Conservation (phyloP, 2,329 filamentous ascomycete genomes). For the Tolypocladium sp. region DNA sequence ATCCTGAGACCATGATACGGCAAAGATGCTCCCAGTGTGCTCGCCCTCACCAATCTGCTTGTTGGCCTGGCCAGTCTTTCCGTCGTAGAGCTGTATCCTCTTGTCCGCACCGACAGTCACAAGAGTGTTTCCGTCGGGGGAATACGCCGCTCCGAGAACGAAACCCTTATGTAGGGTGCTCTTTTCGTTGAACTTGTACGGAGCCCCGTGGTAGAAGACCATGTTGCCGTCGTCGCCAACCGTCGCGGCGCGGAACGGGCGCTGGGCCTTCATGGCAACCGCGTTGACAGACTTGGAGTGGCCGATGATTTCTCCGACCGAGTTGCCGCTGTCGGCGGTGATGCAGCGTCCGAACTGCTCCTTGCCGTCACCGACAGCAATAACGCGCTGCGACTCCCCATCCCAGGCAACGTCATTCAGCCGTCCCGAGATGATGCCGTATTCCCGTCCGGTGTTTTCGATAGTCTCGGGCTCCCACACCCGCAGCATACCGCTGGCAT, state of each 20-base stretch:
- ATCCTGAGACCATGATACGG: conserved; percentile 81
- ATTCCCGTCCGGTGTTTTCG: conserved; percentile 81
- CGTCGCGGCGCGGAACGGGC: conserved; percentile 85
- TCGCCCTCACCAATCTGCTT: conserved; percentile 70
- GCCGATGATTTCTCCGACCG: conserved; percentile 85
- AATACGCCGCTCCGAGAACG: conserved; percentile 80
- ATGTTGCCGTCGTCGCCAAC: conserved; percentile 83
- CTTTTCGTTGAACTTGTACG: conserved; percentile 93
- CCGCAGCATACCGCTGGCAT: conserved; percentile 72
- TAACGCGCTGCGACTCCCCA: conserved; percentile 90
- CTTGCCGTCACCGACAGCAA: conserved; percentile 90
- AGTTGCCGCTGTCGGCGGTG: conserved; percentile 92
- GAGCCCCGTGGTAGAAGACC: conserved; percentile 87
- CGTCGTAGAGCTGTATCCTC: conserved; percentile 90
- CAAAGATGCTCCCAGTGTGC: conserved; percentile 89
- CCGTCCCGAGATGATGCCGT: conserved; percentile 84
- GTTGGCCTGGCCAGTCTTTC: conserved; percentile 80
- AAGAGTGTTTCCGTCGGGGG: conserved; percentile 72
- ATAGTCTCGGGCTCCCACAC: conserved; percentile 92
- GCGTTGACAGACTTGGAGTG: conserved; percentile 88
- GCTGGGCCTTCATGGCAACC: conserved; percentile 79
- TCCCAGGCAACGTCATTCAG: conserved; percentile 98
- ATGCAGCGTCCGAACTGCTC: conserved; percentile 92
- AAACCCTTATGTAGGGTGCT: conserved; percentile 77
- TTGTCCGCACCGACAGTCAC: conserved; percentile 90